Base-by-base conservation (phyloP, 768 basidiomycete species). In the Mycena olivaceomarginata region DNA sequence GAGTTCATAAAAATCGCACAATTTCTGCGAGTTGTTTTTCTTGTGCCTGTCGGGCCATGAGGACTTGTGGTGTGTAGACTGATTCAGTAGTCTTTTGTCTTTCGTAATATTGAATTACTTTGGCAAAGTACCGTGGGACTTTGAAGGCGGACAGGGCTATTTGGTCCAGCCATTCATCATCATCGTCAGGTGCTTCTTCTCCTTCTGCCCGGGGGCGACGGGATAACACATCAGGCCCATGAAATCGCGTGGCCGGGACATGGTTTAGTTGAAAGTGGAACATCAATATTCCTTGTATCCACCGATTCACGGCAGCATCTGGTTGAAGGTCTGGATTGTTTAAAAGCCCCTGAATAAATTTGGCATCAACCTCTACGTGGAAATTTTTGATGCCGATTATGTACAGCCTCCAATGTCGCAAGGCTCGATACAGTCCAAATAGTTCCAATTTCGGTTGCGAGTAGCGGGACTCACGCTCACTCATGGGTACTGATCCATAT, bases 401-500 rank as follows among this genome's bases (percentile, higher is more conserved):
- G n/a, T 56, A 56, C n/a, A 56, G 53, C 22, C 53, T 4, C 59
- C 59, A 60, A 16, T 22, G n/a, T 2, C 59, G 31, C 8, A 60
- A 9, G 10, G 59, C 59, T n/a, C 59, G 31, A 18, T 60, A 60
- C 6, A 60, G 37, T 11, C 59, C 59, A 16, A 60, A 60, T 12
- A 60, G 16, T 39, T 60, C 31, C 84, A 89, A 1, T 80, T 62
- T 7, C 80, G 53, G 53, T n/a, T 56, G 53, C 4, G 53, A 56
- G 13, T 56, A 56, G 2, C 53, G 18, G 2, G 53, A 60, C 75
- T 88, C 84, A 2, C 76, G 46, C 18, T 86, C 70, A 67, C 83
- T 87, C 74, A 84, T 70, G 77, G 1, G 85, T 72, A 88, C 71
- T 0, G 86, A 89, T 0, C 87, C 85, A 76, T 83, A 90, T 0